Base-by-base conservation (phyloP, 768 basidiomycete species). In the Pleurotus cornucopiae region DNA sequence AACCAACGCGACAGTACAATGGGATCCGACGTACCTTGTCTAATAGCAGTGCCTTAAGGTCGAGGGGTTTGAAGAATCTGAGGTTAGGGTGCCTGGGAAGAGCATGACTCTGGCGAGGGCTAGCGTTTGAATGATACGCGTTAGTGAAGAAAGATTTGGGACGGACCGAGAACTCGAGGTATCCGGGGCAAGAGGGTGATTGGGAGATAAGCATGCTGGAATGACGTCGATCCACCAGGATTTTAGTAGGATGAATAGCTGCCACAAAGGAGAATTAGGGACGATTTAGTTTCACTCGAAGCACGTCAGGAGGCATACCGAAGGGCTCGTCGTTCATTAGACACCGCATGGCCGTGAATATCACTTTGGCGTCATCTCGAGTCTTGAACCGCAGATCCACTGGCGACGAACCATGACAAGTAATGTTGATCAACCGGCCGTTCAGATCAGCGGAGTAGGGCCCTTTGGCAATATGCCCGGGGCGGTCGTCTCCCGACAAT, bases 391-490 rank as follows among this genome's bases (percentile, higher is more conserved):
- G 37, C 23, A 53, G 21, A 41, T 53, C 51, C n/a, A 41, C 25
- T 4, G 39, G 51, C 14, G 51, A 40, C 11, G 51, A 53, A 9
- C 51, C 51, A 25, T 53, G 39, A 16, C 37, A 39, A 13, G 51
- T 53, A 21, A 53, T 41, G 23, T 41, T 53, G 13, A 53, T 53
- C 14, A 53, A 6, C 16, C 51, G 51, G 6, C 51, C 51, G 3
- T 40, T 53, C 16, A 53, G 51, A 25, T 53, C 51, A 9, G 51
- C 51, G 18, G 51, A 53, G 41, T 40, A 53, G 14, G 51, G 51
- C 0, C 51, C 51, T 41, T 43, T 53, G n/a, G 51, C 34, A 16
- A 53, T 53, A 23, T 53, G 51, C 51, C 13, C 51, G 20, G 51
- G 39, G 13, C 51, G 37, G 39, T 53, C 39, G 39, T 53, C 51